Evolutionary conservation across 164 flowering plant species (phyloP).

Genomic region (Tinospora cordifolia): DNA sequence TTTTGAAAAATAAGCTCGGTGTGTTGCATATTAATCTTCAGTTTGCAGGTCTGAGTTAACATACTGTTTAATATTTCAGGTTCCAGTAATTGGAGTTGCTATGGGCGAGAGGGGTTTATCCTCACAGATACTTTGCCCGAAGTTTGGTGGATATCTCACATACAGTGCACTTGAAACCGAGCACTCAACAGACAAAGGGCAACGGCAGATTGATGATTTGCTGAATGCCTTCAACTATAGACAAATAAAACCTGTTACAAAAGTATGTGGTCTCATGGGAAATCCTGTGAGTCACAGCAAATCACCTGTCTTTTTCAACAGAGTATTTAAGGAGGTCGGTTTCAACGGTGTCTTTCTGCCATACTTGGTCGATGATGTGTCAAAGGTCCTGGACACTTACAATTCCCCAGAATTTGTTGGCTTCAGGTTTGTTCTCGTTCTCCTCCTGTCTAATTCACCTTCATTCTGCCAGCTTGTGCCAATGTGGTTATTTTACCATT

Average conservation of each 20-base stretch:
- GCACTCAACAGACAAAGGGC: conserved; percentile 86
- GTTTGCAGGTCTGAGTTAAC: conserved; percentile 7
- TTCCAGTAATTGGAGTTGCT: conserved; percentile 77
- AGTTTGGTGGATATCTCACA: conserved; percentile 93
- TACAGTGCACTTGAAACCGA: conserved; percentile 73
- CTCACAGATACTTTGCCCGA: conserved; percentile 81
- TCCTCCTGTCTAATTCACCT: neutral
- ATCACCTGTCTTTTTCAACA: conserved; percentile 63
- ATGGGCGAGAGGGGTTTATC: conserved; percentile 89
- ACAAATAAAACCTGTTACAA: conserved; percentile 61
- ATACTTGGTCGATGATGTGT: conserved; percentile 72
- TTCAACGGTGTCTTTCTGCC: conserved; percentile 77
- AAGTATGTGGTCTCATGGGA: conserved; percentile 86
- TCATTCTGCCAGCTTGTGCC: neutral
- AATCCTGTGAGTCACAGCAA: conserved; percentile 96
- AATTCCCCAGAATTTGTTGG: conserved; percentile 87
- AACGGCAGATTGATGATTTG: conserved; percentile 74
- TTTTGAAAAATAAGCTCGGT: too few species aligned
- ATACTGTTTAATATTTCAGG: conserved; percentile 37
- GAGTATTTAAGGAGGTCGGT: conserved; percentile 64
- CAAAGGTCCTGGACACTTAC: conserved; percentile 55
- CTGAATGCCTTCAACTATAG: conserved; percentile 63
- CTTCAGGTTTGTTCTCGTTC: conserved; percentile 55
- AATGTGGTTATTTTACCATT: too few species aligned
- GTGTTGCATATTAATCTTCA: neutral